phyloP scores from a whole-genome alignment of 2,329 filamentous ascomycete genomes.

The Bimuria novae-zelandiae region DNA sequence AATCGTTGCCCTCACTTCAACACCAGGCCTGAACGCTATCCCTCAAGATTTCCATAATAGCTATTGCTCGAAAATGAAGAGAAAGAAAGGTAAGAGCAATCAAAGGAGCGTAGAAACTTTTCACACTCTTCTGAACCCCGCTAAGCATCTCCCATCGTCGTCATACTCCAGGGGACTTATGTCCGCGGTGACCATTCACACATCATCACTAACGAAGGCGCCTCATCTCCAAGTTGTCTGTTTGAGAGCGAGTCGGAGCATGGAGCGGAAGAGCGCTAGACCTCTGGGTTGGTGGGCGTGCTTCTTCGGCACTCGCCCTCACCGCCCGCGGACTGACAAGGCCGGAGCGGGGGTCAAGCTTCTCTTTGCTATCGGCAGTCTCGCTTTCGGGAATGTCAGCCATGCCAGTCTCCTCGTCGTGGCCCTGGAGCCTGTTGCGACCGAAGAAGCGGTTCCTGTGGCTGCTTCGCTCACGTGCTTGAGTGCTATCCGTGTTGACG shows the following conservation, averaged over 20 bases:
- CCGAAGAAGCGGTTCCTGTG: constrained; percentile 68
- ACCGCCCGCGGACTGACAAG: constrained; percentile 38
- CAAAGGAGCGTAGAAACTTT: neutral
- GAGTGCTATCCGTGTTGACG: constrained; percentile 41
- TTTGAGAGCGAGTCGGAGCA: constrained; percentile 30
- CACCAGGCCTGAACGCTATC: constrained; percentile 4
- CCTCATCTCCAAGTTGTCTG: constrained; percentile 43
- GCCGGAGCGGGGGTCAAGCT: constrained; percentile 43
- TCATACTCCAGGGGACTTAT: no score
- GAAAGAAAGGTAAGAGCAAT: neutral
- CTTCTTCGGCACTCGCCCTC: constrained; percentile 28
- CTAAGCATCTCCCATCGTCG: no score
- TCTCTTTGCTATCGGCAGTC: constrained; percentile 32
- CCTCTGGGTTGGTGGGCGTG: constrained; percentile 18
- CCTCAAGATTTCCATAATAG: no score
- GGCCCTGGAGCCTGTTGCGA: constrained; percentile 40
- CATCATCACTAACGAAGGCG: constrained; percentile 22
- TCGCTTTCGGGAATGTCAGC: constrained; percentile 51
- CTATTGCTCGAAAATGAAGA: no score
- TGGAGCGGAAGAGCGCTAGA: constrained; percentile 35
- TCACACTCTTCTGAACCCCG: no score
- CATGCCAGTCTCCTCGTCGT: constrained; percentile 52
- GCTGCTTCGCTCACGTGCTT: constrained; percentile 45
- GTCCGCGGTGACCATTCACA: no score
- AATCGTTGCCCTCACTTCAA: constrained; percentile 1